phyloP scores from a whole-genome alignment of 768 basidiomycete genomes.

The Lactifluus pinguis region DNA sequence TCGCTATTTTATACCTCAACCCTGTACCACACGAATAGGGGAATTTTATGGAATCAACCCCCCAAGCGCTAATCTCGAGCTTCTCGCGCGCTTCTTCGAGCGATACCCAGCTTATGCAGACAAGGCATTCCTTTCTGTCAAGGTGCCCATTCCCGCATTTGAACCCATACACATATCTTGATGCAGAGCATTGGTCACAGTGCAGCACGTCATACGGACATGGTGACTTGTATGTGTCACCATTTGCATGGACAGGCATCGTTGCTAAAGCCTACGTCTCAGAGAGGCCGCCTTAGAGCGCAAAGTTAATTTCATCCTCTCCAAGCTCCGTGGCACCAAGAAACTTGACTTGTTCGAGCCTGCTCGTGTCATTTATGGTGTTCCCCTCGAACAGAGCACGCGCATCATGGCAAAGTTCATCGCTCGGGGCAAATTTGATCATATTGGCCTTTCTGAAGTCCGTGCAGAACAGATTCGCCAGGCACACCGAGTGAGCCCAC shows the following conservation, averaged over 20 bases:
- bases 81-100: slow-evolving; percentile 42
- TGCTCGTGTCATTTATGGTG: slow-evolving; percentile 37
- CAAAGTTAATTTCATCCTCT: slow-evolving; percentile 14
- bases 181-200: neutral
- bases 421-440: slow-evolving; percentile 47
- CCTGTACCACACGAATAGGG: slow-evolving; percentile 23
- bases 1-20: neutral
- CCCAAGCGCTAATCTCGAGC: slow-evolving; percentile 37
- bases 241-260: neutral
- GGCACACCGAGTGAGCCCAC: slow-evolving; percentile 29
- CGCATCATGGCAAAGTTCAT: slow-evolving; percentile 35
- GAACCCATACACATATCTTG: neutral
- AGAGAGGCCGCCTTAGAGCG: slow-evolving; percentile 12
- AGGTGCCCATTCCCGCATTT: slow-evolving; percentile 25
- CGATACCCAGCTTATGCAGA: slow-evolving; percentile 37
- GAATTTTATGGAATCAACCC: slow-evolving; percentile 48
- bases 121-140: slow-evolving; percentile 41
- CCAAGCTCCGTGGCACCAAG: slow-evolving; percentile 41
- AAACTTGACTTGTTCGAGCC: slow-evolving; percentile 53
- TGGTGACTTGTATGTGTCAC: slow-evolving; percentile 8
- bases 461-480: slow-evolving; percentile 36
- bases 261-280: neutral
- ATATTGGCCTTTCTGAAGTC: slow-evolving; percentile 54
- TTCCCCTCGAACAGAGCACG: slow-evolving; percentile 40
- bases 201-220: slow-evolving; percentile 12